phyloP scores from a whole-genome alignment of 2,329 filamentous ascomycete genomes.

The Arachnopeziza araneosa region DNA sequence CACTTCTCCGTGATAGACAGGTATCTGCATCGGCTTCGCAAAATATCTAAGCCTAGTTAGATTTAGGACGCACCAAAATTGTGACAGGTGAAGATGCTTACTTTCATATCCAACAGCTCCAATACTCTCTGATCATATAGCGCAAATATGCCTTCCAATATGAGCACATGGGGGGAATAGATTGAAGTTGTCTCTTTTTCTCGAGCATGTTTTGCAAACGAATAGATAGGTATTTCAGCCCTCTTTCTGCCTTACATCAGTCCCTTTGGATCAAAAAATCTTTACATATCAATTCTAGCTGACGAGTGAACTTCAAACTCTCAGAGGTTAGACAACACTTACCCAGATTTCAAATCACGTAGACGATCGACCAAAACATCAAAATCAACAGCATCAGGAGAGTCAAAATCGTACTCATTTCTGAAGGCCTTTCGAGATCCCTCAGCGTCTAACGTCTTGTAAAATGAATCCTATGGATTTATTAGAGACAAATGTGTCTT shows the following conservation, averaged over 20 bases:
- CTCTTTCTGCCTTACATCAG: slow-evolving; percentile 54
- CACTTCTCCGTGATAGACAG: slow-evolving; percentile 83
- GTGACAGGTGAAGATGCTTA: slow-evolving; percentile 31
- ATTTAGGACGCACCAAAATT: not conserved
- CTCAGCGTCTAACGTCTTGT: slow-evolving; percentile 79
- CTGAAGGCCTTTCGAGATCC: slow-evolving; percentile 74
- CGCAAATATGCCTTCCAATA: slow-evolving; percentile 93
- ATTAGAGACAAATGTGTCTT: not conserved
- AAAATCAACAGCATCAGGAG: slow-evolving; percentile 92
- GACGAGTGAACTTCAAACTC: too few relatives aligned
- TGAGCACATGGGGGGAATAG: slow-evolving; percentile 93
- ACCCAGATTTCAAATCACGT: slow-evolving; percentile 87
- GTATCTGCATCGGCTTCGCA: slow-evolving; percentile 94
- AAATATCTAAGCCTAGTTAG: slow-evolving; percentile 59
- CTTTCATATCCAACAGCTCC: slow-evolving; percentile 85
- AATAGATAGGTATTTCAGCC: slow-evolving; percentile 90
- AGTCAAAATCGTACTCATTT: slow-evolving; percentile 95
- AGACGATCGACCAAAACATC: slow-evolving; percentile 77
- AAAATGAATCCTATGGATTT: slow-evolving; percentile 78
- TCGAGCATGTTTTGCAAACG: slow-evolving; percentile 85
- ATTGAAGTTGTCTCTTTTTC: slow-evolving; percentile 76
- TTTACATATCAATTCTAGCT: not conserved
- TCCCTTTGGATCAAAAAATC: not conserved
- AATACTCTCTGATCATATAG: slow-evolving; percentile 82
- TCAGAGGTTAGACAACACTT: slow-evolving; percentile 23